These are phyloP conservation scores for Trichophyton rubrum DNA, from an alignment of 2,329 filamentous ascomycete species.

Conservation along the genomic window DNA sequence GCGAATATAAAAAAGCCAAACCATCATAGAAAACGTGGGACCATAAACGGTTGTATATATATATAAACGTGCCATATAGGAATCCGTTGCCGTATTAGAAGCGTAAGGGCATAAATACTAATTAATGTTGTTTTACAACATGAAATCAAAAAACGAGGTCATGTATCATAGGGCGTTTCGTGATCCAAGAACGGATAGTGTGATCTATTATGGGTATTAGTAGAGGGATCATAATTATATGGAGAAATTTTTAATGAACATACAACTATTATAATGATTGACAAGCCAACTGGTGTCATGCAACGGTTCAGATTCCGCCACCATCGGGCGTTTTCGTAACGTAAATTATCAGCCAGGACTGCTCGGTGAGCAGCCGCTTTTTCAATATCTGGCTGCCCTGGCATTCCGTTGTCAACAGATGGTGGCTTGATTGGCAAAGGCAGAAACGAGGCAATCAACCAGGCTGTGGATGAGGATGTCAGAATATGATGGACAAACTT, in stretches of 20 bases:
- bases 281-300: constrained; percentile 46
- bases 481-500: constrained; percentile 13
- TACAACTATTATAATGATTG: constrained; percentile 44
- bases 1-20: constrained; percentile 1
- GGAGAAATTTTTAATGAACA: constrained; percentile 19
- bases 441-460: constrained; percentile 66
- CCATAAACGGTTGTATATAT: background rate
- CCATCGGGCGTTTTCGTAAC: constrained; percentile 50
- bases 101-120: constrained; percentile 7
- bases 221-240: background rate
- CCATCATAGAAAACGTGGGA: background rate
- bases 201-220: constrained; percentile 10
- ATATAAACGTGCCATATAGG: background rate
- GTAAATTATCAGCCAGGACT: constrained; percentile 35
- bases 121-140: constrained; percentile 6
- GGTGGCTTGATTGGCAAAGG: constrained; percentile 53
- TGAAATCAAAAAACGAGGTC: constrained; percentile 4
- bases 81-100: constrained; percentile 5
- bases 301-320: constrained; percentile 52
- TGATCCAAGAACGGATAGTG: constrained; percentile 12
- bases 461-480: constrained; percentile 39
- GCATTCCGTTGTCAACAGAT: constrained; percentile 35
- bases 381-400: constrained; percentile 26
- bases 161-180: constrained; percentile 6
- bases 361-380: constrained; percentile 35